These are phyloP conservation scores for Ceratobasidium theobromae DNA, from an alignment of 1,284 basidiomycete species.

Conservation along the genomic window DNA sequence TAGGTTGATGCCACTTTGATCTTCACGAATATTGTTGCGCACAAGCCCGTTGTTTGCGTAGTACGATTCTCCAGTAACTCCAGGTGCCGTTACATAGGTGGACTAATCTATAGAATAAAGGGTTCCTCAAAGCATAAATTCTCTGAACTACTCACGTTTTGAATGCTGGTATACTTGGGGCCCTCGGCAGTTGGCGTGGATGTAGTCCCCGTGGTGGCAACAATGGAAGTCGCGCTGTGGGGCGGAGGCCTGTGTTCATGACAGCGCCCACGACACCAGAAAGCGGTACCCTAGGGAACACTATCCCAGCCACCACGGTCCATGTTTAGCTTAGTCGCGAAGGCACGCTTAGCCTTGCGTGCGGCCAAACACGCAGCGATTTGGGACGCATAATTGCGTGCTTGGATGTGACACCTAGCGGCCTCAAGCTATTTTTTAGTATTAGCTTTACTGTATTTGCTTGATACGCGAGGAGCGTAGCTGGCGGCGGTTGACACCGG, in stretches of 20 bases:
- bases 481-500: neutral
- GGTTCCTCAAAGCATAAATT: neutral
- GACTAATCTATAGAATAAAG: slow-evolving; percentile 7
- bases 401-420: neutral
- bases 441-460: neutral
- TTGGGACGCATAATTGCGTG: neutral
- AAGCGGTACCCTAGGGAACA: neutral
- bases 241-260: neutral
- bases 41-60: slow-evolving; percentile 51
- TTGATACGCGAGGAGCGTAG: neutral
- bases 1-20: slow-evolving; percentile 53
- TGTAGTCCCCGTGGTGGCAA: neutral
- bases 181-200: neutral
- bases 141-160: neutral
- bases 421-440: neutral
- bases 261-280: neutral
- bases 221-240: neutral
- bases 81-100: slow-evolving; percentile 42
- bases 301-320: slow-evolving; percentile 2
- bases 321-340: slow-evolving; percentile 8
- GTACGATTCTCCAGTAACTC: slow-evolving; percentile 50
- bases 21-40: slow-evolving; percentile 54
- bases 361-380: slow-evolving; percentile 5
- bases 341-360: slow-evolving; percentile 4
- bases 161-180: slow-evolving; percentile 5